Evolutionary conservation across 495 filamentous ascomycete species (phyloP), one percentile per base, ranked within the genome.

Genomic region (Penicillium argentinense): DNA sequence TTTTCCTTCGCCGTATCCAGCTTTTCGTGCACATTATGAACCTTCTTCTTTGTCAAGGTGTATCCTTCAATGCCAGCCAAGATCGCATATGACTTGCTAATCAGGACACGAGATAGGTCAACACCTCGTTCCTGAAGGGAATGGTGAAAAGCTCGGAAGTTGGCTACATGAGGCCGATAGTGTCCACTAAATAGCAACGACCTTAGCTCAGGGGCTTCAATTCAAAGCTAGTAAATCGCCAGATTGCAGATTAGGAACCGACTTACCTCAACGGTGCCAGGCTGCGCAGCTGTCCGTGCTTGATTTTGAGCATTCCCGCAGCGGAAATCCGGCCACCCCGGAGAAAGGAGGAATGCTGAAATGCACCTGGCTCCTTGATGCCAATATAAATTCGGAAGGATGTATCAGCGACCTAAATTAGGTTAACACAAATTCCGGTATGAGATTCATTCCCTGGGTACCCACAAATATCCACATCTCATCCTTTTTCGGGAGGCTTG

Each of bases 271-370:
- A 42, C 5, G 64, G 68, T 18, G 73, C 79, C 9, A 82, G 57
- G 45, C 74, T 74, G 30, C 76, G 73, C 23, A 97, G 53, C 26
- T 86, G 80, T 9, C 91, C 91, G 46, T 90, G 74, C 52, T 86
- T 86, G 38, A 96, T 83, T 60, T 86, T 91, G 51, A 96, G 91
- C 30, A 91, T 67, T 0, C 91, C 91, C 7, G 91, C 91, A 1
- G 91, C 88, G 0, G 83, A 80, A 33, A 96, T 89, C 13, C 89
- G 80, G 13, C 78, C 76, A 11, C 91, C 91, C 36, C 89, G 86
- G 2, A 97, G 72, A 56, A 97, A 97, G 1, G 86, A 90, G 5
- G 81, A 87, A 66, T 97, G 91, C 57, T 96, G 91, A 59, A 97
- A 97, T 6, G 86, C 80, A 21, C 91, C 91, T 21, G 80, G 81